A percentile compares a stretch with the other conserved stretches of the same genome.
phyloP scores from a whole-genome alignment of 208 protist genomes.

The Trichomonas gallinae region DNA sequence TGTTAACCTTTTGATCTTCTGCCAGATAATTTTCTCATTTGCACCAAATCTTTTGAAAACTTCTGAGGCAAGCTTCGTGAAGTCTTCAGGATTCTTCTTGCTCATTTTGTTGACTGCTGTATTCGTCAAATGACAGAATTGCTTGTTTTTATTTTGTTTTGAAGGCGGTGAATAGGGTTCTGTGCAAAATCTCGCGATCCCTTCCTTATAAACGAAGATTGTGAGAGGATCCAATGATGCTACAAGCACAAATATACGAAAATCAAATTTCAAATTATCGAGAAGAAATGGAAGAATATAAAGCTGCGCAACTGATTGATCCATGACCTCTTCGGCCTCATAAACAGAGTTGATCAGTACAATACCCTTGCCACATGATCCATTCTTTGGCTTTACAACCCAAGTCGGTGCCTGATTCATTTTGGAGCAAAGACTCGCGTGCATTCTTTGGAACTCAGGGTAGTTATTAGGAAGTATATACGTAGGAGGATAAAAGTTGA shows the following conservation, averaged over 20 bases:
- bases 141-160: not conserved
- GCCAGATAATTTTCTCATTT: not conserved
- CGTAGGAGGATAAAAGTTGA: not conserved
- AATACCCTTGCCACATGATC: not conserved
- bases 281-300: constrained; percentile 35
- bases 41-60: not conserved
- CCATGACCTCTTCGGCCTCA: not conserved
- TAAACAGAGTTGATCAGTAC: not conserved
- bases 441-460: not conserved
- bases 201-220: constrained; percentile 31
- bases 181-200: constrained; percentile 29
- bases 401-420: not conserved
- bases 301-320: constrained; percentile 12
- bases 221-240: constrained; percentile 26
- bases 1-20: not conserved
- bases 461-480: not conserved
- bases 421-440: not conserved
- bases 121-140: constrained; percentile 29
- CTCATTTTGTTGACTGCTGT: not conserved
- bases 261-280: constrained; percentile 37
- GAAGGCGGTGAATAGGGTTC: constrained; percentile 21
- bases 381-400: not conserved
- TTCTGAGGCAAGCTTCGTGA: not conserved
- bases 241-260: constrained; percentile 38
- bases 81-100: not conserved